Conservation (phyloP, 495 filamentous ascomycete species). For the Penicillium psychrofluorescens region DNA sequence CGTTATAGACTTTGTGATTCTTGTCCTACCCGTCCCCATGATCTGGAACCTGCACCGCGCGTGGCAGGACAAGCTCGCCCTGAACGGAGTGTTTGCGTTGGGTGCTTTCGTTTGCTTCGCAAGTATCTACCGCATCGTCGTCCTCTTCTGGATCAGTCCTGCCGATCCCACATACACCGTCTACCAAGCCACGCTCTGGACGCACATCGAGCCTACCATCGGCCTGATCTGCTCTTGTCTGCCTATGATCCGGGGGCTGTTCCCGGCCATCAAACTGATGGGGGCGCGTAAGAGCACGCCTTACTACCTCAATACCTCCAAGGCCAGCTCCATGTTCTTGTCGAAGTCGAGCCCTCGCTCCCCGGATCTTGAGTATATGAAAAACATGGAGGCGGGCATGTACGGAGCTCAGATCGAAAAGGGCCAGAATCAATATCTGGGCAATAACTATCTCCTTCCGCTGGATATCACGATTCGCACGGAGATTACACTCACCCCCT, state of each 20-base stretch:
- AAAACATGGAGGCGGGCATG: conserved; percentile 20
- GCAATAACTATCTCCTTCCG: conserved; percentile 9
- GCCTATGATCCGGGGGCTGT: conserved; percentile 48
- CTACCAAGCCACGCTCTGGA: conserved; percentile 50
- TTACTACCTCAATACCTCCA: conserved; percentile 24
- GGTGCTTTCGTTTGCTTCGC: conserved; percentile 43
- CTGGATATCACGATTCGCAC: conserved; percentile 25
- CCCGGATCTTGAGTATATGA: conserved; percentile 22
- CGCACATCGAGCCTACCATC: conserved; percentile 48
- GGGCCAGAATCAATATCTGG: conserved; percentile 1
- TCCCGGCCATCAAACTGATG: conserved; percentile 30
- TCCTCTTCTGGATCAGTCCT: conserved; percentile 46
- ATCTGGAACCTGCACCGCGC: conserved; percentile 37
- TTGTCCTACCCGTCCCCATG: conserved; percentile 34
- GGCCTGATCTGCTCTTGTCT: conserved; percentile 52
- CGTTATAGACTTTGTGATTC: conserved; percentile 36
- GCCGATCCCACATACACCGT: conserved; percentile 36
- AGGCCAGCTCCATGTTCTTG: conserved; percentile 18
- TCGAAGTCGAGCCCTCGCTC: conserved; percentile 19
- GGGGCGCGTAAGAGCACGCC: conserved; percentile 17
- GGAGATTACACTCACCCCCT: conserved; percentile 16
- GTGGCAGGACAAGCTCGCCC: conserved; percentile 37
- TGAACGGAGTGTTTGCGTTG: conserved; percentile 40
- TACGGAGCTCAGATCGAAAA: conserved; percentile 8
- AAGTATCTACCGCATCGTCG: conserved; percentile 47